These are phyloP conservation scores for Agaricus sinodeliciosus DNA, from an alignment of 768 basidiomycete species.

Conservation along the genomic window DNA sequence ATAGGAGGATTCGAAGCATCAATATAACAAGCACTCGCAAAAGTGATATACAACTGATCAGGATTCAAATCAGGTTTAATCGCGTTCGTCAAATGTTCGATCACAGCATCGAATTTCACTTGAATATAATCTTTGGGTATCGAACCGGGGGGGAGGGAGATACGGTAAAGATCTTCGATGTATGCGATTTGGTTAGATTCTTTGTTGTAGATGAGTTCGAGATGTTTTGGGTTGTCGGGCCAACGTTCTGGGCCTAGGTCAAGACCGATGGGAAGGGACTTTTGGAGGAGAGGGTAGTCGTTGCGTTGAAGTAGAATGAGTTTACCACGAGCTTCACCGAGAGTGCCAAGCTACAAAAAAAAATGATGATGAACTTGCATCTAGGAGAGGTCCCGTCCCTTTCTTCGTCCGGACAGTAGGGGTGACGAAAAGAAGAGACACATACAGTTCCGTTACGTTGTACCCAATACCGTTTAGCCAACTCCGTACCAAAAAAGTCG, in stretches of 20 bases:
- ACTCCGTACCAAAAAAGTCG: constrained; percentile 28
- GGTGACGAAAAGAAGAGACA: not conserved
- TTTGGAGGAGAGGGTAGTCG: constrained; percentile 30
- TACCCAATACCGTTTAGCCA: constrained; percentile 40
- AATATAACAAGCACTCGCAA: constrained; percentile 33
- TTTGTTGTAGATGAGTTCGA: constrained; percentile 37
- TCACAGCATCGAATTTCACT: constrained; percentile 34
- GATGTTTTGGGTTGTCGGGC: constrained; percentile 41
- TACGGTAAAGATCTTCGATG: constrained; percentile 42
- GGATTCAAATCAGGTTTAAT: constrained; percentile 24
- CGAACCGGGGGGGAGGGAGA: constrained; percentile 26
- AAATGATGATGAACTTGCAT: too few relatives aligned
- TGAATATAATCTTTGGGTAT: constrained; percentile 32
- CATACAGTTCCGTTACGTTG: constrained; percentile 35
- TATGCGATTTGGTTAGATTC: constrained; percentile 30
- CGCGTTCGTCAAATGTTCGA: constrained; percentile 36
- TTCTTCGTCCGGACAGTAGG: not conserved
- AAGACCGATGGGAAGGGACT: constrained; percentile 36
- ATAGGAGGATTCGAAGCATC: not conserved
- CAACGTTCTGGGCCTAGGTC: constrained; percentile 35
- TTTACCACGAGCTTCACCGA: constrained; percentile 47
- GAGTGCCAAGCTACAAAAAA: constrained; percentile 32
- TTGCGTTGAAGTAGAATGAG: constrained; percentile 45
- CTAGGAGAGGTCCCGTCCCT: too few relatives aligned
- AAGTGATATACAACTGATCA: constrained; percentile 41